Evolutionary conservation across 2,329 filamentous ascomycete species (phyloP).

Genomic region (Diplodia scrobiculata): DNA sequence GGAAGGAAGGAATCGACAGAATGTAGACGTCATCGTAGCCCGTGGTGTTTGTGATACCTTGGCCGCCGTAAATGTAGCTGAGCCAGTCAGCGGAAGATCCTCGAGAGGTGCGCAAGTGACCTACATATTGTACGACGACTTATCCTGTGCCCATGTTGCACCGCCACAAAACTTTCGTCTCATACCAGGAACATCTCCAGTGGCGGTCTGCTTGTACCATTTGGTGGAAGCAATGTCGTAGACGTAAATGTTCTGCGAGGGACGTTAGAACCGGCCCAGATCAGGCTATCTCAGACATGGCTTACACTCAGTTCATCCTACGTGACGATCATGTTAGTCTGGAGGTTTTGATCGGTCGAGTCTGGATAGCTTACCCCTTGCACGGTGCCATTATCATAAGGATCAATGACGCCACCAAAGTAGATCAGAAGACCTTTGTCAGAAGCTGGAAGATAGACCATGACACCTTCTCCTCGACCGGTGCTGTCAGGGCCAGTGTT

Average conservation of each 20-base stretch:
- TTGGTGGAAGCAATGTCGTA: slow-evolving; percentile 63
- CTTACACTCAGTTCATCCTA: slow-evolving; percentile 26
- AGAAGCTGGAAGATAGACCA: slow-evolving; percentile 63
- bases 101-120: slow-evolving; percentile 34
- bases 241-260: slow-evolving; percentile 54
- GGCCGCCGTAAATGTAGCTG: slow-evolving; percentile 65
- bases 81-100: neutral
- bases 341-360: neutral
- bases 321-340: slow-evolving; percentile 21
- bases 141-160: slow-evolving; percentile 60
- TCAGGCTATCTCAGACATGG: slow-evolving; percentile 31
- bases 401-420: slow-evolving; percentile 61
- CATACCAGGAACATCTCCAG: slow-evolving; percentile 55
- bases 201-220: slow-evolving; percentile 63
- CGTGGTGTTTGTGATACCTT: slow-evolving; percentile 52
- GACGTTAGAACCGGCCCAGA: neutral
- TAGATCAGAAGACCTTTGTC: slow-evolving; percentile 63
- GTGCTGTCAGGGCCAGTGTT: slow-evolving; percentile 57
- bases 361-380: slow-evolving; percentile 39
- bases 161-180: slow-evolving; percentile 64
- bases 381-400: slow-evolving; percentile 53
- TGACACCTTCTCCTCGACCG: slow-evolving; percentile 60
- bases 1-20: slow-evolving; percentile 63
- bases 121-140: slow-evolving; percentile 66
- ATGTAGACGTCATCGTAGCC: slow-evolving; percentile 66